Base-by-base conservation (phyloP, 371 early-diverging fungal genomes). In the Rhizopus stolonifer region DNA sequence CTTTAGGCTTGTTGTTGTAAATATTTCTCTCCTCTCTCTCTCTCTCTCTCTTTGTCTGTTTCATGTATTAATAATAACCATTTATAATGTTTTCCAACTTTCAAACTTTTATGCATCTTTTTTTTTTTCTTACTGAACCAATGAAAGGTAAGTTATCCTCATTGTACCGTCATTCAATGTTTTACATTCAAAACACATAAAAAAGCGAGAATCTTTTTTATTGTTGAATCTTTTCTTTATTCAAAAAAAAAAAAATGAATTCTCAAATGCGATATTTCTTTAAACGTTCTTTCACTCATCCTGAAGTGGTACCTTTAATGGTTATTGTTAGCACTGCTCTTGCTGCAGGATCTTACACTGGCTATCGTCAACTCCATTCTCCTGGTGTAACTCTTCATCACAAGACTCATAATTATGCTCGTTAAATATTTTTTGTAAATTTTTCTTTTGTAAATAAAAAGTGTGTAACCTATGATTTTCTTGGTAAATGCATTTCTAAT, bases 271-370 rank as follows among this genome's bases (percentile, higher is more conserved):
- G 25, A 13, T 38, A 63, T 13, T 65, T 72, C 52, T 11, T 67
- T 23, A 61, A 54, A 38, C 52, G 43, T 15, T 62, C 68, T 44
- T 36, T 34, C 36, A 48, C 33, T 48, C 63, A 68, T 46, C 69
- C 72, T 33, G 69, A 72, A 64, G 55, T 72, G 29, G 45, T 48
- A 21, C 72, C 69, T 22, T 39, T 72, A 11, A 17, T 72, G 23
- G 58, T 40, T 15, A 72, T 72, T 42, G 43, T 72, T 13, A 51
- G 56, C 14, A 52, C 46, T 49, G 69, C 69, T 25, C 14, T 72
- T 3, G 1, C 31, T 21, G 61, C 66, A 24, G 69, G 60, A 17
- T 49, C 29, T 11, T 72, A 52, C 33, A 57, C 65, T 46, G 44
- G 42, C 15, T 21, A 33, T 24, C 62, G 61, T 53, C 61, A 60